Evolutionary conservation across 2,329 filamentous ascomycete genomes (phyloP).

Genomic region (Alternaria conjuncta): DNA sequence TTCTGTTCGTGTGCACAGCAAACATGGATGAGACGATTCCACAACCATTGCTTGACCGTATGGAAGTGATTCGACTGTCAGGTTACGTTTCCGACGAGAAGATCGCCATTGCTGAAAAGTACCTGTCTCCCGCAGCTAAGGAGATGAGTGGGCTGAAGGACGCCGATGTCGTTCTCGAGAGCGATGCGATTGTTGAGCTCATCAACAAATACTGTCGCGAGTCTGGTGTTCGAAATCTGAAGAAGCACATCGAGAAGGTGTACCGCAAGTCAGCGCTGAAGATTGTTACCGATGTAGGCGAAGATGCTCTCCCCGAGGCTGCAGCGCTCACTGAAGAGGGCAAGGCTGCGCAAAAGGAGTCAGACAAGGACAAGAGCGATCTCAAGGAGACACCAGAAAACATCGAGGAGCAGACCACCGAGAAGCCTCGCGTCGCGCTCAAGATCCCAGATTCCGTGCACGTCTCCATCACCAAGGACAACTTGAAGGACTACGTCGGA

Average conservation of each 20-base stretch:
- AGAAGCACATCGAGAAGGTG: constrained; percentile 99
- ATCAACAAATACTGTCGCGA: constrained; percentile 99
- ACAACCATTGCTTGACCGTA: constrained; percentile 88
- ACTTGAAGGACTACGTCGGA: constrained; percentile 95
- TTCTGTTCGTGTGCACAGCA: constrained; percentile 97
- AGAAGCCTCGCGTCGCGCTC: constrained; percentile 74
- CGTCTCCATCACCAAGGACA: constrained; percentile 84
- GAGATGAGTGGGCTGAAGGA: constrained; percentile 89
- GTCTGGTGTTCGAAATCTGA: constrained; percentile 94
- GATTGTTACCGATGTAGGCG: constrained; percentile 93
- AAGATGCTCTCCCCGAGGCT: constrained; percentile 79
- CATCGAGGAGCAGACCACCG: constrained; percentile 65
- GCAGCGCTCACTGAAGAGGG: constrained; percentile 85
- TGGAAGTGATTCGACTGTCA: constrained; percentile 96
- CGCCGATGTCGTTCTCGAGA: constrained; percentile 84
- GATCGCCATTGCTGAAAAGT: constrained; percentile 95
- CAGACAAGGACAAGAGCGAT: constrained; percentile 69
- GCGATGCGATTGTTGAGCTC: constrained; percentile 90
- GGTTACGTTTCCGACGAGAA: constrained; percentile 98
- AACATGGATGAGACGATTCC: constrained; percentile 99
- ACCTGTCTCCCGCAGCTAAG: constrained; percentile 92
- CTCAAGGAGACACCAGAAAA: constrained; percentile 66
- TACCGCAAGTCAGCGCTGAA: constrained; percentile 97
- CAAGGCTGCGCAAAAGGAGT: constrained; percentile 75
- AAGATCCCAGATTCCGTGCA: constrained; percentile 87